Conservation (phyloP, 768 basidiomycete species). For the Mycena amicta region DNA sequence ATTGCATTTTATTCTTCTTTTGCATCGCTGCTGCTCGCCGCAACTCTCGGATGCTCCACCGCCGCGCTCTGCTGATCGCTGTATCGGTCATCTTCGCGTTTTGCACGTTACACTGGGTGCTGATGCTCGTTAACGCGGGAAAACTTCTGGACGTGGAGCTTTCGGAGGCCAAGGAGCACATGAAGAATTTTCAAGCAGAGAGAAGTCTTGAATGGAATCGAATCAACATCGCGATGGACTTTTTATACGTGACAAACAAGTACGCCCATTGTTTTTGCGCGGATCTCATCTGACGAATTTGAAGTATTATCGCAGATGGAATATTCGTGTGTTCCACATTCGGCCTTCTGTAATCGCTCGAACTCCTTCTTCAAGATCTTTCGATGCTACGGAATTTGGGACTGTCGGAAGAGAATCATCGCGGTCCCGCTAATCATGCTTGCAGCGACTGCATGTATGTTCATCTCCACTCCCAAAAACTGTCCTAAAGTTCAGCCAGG, state of each 20-base stretch:
- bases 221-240: slow-evolving; percentile 25
- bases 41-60: slow-evolving; percentile 3
- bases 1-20: slow-evolving; percentile 33
- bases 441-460: slow-evolving; percentile 26
- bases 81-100: slow-evolving; percentile 8
- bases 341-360: not conserved
- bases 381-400: slow-evolving; percentile 34
- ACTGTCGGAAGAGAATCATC: slow-evolving; percentile 25
- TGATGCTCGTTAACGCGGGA: slow-evolving; percentile 20
- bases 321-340: slow-evolving; percentile 24
- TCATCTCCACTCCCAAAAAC: not conserved
- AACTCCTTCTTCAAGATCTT: slow-evolving; percentile 25
- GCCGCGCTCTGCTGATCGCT: slow-evolving; percentile 2
- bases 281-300: not conserved
- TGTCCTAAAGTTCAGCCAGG: not conserved
- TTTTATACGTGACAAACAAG: slow-evolving; percentile 29
- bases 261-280: slow-evolving; percentile 7
- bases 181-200: not conserved
- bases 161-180: not conserved
- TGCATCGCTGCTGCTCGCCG: slow-evolving; percentile 18
- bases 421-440: slow-evolving; percentile 21
- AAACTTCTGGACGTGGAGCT: not conserved
- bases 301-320: slow-evolving; percentile 30
- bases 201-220: not conserved
- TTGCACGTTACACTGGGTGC: slow-evolving; percentile 13